A percentile compares a stretch with the other conserved stretches of the same genome.
These are phyloP conservation scores for Mortierella sp. DNA, from an alignment of 371 early-diverging fungal genomes.

Conservation along the genomic window DNA sequence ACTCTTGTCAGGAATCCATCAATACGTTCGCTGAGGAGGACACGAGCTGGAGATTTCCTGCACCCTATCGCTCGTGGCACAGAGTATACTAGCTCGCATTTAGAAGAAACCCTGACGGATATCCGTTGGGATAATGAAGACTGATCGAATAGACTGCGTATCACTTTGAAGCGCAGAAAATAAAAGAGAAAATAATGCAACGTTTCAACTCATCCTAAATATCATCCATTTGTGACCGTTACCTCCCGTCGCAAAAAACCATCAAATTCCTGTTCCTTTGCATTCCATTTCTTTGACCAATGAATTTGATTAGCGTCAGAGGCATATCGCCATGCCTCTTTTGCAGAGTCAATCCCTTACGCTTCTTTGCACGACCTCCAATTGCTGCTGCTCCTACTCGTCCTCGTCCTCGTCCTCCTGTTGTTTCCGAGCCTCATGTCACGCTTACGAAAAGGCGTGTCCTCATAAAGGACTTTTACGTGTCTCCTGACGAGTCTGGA, in stretches of 20 bases:
- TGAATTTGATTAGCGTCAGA: background rate
- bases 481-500: constrained; percentile 35
- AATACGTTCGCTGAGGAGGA: constrained; percentile 26
- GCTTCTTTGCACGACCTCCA: background rate
- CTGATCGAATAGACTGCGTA: background rate
- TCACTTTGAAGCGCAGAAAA: no score
- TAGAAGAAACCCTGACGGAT: constrained; percentile 40
- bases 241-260: no score
- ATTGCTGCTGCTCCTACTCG: no score
- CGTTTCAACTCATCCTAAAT: no score
- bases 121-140: constrained; percentile 52
- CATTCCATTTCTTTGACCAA: background rate
- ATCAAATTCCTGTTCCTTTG: no score
- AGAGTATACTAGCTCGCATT: constrained; percentile 24
- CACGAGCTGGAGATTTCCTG: constrained; percentile 27
- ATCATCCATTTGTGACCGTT: no score
- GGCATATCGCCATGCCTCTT: background rate
- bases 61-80: constrained; percentile 43
- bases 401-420: background rate
- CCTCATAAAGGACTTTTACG: constrained; percentile 19
- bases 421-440: background rate
- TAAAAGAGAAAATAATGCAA: no score
- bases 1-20: constrained; percentile 42
- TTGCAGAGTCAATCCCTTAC: background rate
- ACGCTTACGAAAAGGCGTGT: background rate